Evolutionary conservation across 192 early-diverging fungal genomes (phyloP), one percentile per base, ranked within the genome.

Genomic region (Thamnidium elegans): DNA sequence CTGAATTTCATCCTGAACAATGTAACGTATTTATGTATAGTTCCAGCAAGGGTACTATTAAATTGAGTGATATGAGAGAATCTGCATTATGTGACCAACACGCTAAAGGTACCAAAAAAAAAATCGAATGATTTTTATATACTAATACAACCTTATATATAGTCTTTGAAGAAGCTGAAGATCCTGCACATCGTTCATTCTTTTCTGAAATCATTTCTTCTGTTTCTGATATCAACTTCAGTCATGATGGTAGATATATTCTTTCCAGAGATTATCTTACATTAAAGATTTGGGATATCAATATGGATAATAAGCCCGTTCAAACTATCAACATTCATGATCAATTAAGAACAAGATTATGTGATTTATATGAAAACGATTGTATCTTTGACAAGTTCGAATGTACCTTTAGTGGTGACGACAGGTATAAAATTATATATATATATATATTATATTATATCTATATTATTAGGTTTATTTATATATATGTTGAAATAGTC

Each of bases 331-430:
- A 86, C 66, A 94, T 99, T 23, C 97, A 99, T 77, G 94, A 99
- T 74, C 92, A 95, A 67, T 79, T 99, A 44, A 87, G 90, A 75
- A 87, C 87, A 75, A 96, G 95, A 76, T 82, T 99, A 46, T 99
- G 97, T 75, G 97, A 99, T 71, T 79, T 99, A 21, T 99, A 99
- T 82, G 97, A 99, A 70, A 99, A 97, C 79, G 97, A 99, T 75
- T 97, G 94, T 74, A 99, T 99, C 74, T 99, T 99, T 84, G 97
- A 99, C 85, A 99, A 99, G 84, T 99, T 99, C 70, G 97, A 99
- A 77, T 97, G 95, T 82, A 94, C 88, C 46, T 94, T 98, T 65
- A 94, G 92, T 74, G 96, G 95, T 36, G 90, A 96, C 66, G 94
- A 94, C 72, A 84, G 81, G 89, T 94, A 39, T 39, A 87, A n/a